Percentiles rank a stretch among this genome's conserved stretches.
Conservation (phyloP, 1,284 basidiomycete genomes). For the Xerocomus nothofagi region DNA sequence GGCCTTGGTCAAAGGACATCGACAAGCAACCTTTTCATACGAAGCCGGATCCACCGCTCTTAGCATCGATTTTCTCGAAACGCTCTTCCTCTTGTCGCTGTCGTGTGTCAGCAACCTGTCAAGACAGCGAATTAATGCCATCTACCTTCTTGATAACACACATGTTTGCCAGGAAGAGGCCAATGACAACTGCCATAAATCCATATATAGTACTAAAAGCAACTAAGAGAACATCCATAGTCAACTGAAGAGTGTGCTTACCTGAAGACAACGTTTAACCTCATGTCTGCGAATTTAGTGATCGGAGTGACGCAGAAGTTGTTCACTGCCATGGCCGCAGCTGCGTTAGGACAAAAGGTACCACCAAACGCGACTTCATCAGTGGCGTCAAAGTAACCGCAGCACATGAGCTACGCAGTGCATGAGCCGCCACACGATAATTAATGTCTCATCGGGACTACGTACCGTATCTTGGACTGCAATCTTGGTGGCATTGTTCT, state of each 20-base stretch:
- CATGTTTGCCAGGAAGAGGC: conserved; percentile 72
- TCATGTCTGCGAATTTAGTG: conserved; percentile 63
- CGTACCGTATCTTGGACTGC: conserved; percentile 72
- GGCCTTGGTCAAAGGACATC: neutral
- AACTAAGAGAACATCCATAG: conserved; percentile 1
- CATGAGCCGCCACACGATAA: neutral
- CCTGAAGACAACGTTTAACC: conserved; percentile 81
- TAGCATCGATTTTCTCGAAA: conserved; percentile 83
- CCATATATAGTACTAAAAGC: conserved; percentile 62
- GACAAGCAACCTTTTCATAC: conserved; percentile 50
- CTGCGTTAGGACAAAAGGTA: conserved; percentile 58
- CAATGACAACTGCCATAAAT: conserved; percentile 76
- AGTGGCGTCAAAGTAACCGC: conserved; percentile 75
- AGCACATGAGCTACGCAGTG: conserved; percentile 63
- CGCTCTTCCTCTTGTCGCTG: conserved; percentile 78
- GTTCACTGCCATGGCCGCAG: conserved; percentile 42
- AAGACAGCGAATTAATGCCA: neutral
- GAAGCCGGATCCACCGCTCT: conserved; percentile 80
- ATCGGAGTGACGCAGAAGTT: conserved; percentile 67
- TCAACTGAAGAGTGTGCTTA: conserved; percentile 30
- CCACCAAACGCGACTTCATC: conserved; percentile 59
- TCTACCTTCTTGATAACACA: conserved; percentile 81
- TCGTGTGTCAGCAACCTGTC: conserved; percentile 14
- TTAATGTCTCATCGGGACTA: neutral
- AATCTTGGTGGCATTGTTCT: conserved; percentile 49